Percentiles rank a stretch among this genome's conserved stretches.
Conservation (phyloP, 202 grass and related monocot species). For the Carex arenaria region DNA sequence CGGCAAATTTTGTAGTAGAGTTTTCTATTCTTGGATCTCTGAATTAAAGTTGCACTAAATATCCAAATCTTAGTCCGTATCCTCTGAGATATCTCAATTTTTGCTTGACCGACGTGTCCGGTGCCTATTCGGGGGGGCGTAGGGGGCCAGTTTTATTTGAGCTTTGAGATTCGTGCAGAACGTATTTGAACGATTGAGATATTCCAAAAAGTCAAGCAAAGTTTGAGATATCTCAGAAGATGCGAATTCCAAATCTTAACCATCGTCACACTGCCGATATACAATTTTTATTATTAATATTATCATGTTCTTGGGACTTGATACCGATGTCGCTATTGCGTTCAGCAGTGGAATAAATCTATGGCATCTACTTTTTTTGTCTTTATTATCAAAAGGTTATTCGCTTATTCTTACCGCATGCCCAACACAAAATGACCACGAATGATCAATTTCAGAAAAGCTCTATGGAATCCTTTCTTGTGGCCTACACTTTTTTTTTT, state of each 20-base stretch:
- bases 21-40: not conserved
- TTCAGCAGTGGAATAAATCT: not conserved
- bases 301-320: not conserved
- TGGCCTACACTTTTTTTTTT: not conserved
- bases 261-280: not conserved
- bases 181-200: no score
- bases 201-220: no score
- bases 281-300: not conserved
- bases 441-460: not conserved
- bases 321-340: not conserved
- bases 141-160: no score
- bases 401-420: not conserved
- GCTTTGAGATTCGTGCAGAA: no score
- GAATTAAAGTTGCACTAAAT: not conserved
- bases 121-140: no score
- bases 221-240: no score
- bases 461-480: not conserved
- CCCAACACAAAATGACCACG: not conserved
- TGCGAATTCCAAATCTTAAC: not conserved
- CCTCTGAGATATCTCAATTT: no score
- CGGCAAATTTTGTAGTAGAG: no score
- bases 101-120: no score
- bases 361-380: not conserved
- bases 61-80: not conserved
- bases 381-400: not conserved